Base-by-base conservation (phyloP, 192 early-diverging fungal species). In the Rhizophagus clarus region DNA sequence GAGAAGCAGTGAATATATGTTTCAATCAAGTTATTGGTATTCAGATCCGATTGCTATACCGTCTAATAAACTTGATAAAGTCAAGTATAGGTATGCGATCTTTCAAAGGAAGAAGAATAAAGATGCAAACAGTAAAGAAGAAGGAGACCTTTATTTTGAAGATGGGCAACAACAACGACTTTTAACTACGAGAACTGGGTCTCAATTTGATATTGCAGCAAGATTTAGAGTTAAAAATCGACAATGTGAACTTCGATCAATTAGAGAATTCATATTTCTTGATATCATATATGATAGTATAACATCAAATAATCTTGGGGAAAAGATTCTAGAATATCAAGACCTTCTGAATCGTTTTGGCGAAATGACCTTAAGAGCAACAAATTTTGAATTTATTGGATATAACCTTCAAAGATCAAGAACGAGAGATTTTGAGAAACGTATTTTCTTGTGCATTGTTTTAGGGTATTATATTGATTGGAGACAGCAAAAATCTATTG, bases 371-470 rank as follows among this genome's bases (percentile, higher is more conserved):
- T 22, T 40, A 37, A 7, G 4, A 15, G 3, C 15, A 10, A 9
- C 68, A 37, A 20, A 15, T 11, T 7, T 42, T 40, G 22, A 22
- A 42, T 72, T 49, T 49, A 72, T 72, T 29, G 26, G 42, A 28
- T 24, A 49, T 0, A 15, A 15, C 31, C 9, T 45, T 49, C 9
- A 29, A 14, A 45, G 42, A 28, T 29, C 37, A 28, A 72, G 42
- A 72, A 6, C 17, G 40, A 69, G 22, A 26, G 67, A 69, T 15
- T 47, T 51, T 22, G 68, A 72, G 51, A 49, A 72, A 72, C 45
- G 37, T 15, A 49, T 72, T 72, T 45, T 49, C 26, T 12, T 72
- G 51, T 72, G 45, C 31, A 22, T 70, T 11, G 20, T 72, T 49
- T 49, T 72, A 26, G 71, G 71, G 15, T 29, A 51, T 72, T 72